Evolutionary conservation across 352 stramenopile genomes (phyloP).

Genomic region (Pythium grandisporangium): DNA sequence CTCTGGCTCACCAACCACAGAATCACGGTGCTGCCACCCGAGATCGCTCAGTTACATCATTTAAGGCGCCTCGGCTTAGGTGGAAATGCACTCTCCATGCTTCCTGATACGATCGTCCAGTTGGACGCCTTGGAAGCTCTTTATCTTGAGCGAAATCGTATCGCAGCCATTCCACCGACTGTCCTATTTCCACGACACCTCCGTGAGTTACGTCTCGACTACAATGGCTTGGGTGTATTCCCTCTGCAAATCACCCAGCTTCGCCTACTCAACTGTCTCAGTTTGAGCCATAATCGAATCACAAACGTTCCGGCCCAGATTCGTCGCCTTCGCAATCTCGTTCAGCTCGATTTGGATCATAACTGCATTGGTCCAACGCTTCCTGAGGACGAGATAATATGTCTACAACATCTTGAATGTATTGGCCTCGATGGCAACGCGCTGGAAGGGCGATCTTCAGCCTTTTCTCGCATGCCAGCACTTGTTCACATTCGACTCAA

Average conservation of each 20-base stretch:
- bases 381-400: constrained; percentile 27
- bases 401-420: constrained; percentile 35
- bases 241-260: constrained; percentile 38
- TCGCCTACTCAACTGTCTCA: constrained; percentile 39
- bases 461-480: constrained; percentile 19
- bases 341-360: constrained; percentile 59
- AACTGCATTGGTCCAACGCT: constrained; percentile 36
- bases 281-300: constrained; percentile 50
- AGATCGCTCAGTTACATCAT: constrained; percentile 30
- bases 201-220: constrained; percentile 39
- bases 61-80: constrained; percentile 50
- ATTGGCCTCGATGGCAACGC: constrained; percentile 57
- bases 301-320: constrained; percentile 29
- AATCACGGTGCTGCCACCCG: constrained; percentile 22
- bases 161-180: constrained; percentile 24
- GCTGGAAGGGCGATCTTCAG: constrained; percentile 13
- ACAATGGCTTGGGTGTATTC: constrained; percentile 39
- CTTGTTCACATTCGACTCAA: constrained; percentile 38
- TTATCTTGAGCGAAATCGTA: constrained; percentile 55
- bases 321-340: constrained; percentile 39
- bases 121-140: constrained; percentile 36
- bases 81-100: constrained; percentile 35
- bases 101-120: constrained; percentile 28
- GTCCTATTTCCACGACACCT: constrained; percentile 27
- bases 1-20: constrained; percentile 66